Base-by-base conservation (phyloP, 768 basidiomycete species). In the Pluteus cervinus region DNA sequence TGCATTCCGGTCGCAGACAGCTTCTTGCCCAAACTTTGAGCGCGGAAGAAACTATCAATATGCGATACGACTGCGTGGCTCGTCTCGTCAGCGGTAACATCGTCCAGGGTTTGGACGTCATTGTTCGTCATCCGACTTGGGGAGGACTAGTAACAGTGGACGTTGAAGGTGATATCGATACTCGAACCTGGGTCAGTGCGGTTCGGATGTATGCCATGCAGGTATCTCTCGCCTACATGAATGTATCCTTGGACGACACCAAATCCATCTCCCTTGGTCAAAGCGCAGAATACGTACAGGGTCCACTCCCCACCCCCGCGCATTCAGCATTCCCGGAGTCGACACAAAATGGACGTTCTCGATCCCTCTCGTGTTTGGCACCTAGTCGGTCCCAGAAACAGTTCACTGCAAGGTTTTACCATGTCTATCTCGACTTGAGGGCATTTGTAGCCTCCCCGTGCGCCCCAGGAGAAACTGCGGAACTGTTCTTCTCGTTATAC, bases 191-290 rank as follows among this genome's bases (percentile, higher is more conserved):
- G 89, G 75, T 89, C 44, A 89, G 86, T 53, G 87, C 88, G 7
- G 74, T 90, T 44, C 74, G 86, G 40, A 92, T 93, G 88, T 93
- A 87, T 57, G 79, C 84, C 28, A 85, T 87, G 79, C 94, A 96
- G 59, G 74, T 76, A 0, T 74, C 82, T 3, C 69, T 87, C 38
- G 90, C 90, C 12, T 87, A 90, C 54, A 72, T 81, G 56, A 76
- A 81, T 46, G 65, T 77, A 24, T 60, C 67, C 12, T 58, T 58
- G 20, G 67, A 71, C 29, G 63, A 65, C 14, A 47, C 60, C 49
- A 49, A 68, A 51, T 60, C 67, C 14, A 67, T 62, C 45, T 44
- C 61, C 29, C 56, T 65, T 41, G 71, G 65, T 16, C 51, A 66
- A 6, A 65, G 62, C 28, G 63, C 66, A 17, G 80, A 79, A 32